Base-by-base conservation (phyloP, 352 stramenopile species). In the Phytopythium vexans region DNA sequence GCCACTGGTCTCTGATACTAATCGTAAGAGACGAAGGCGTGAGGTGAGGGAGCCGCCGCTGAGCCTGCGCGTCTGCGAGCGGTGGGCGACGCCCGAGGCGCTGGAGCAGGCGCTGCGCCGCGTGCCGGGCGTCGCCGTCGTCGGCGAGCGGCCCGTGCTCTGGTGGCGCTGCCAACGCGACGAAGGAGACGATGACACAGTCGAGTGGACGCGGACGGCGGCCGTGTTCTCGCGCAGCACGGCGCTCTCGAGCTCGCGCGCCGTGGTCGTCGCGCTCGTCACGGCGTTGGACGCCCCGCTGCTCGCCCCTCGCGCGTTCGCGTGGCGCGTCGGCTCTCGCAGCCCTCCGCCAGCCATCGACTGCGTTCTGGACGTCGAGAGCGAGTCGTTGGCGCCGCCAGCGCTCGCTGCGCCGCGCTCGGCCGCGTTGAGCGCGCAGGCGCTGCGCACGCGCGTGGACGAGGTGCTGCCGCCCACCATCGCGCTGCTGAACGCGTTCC, bases 221-320 rank as follows among this genome's bases (percentile, higher is more conserved):
- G 77, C 74, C 43, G 61, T 86, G 33, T 90, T 84, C 53, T 54
- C 67, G 5, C 72, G 80, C 1, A 75, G 82, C 38, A 60, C 60
- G 11, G 70, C 42, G 39, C 56, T 83, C 3, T 88, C 71, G 33
- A 86, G 77, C 10, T 80, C 73, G 6, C 82, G 87, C 41, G 56
- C 78, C 27, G 74, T 93, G 47, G 55, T 90, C 12, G 78, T 91
- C 10, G 60, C 62, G 33, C 53, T 93, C 8, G 62, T 84, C 33
- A 34, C 91, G 10, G 79, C 81, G 7, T 50, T 89, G n/a, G 81
- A 94, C 45, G 46, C 78, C 0, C 70, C 79, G 1, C n/a, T n/a
- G n/a, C n/a, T n/a, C n/a, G n/a, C n/a, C n/a, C n/a, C n/a, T n/a
- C n/a, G 72, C 16, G 85, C 72, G 69, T 85, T 89, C 60, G 82